Conservation (phyloP, 352 stramenopile genomes). For the Pythium brassicae region DNA sequence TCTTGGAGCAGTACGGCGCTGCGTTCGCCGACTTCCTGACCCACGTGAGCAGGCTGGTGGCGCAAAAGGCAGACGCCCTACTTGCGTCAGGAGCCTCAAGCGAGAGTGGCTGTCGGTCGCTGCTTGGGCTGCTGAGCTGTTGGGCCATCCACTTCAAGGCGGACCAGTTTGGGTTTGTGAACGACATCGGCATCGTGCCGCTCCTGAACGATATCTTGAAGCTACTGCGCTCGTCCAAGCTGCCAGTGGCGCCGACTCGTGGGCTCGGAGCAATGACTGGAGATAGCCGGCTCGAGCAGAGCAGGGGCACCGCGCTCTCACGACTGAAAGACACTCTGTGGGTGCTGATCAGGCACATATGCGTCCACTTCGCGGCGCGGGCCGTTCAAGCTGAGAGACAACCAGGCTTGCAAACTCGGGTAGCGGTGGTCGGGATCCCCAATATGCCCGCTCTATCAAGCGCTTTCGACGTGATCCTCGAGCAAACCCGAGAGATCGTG, state of each 20-base stretch:
- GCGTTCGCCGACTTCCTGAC: slow-evolving; percentile 26
- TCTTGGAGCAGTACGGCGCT: slow-evolving; percentile 26
- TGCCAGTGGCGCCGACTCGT: too few relatives aligned
- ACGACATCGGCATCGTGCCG: slow-evolving; percentile 35
- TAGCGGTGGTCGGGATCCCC: not conserved
- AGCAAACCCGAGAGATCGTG: slow-evolving; percentile 5
- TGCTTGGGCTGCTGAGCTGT: slow-evolving; percentile 31
- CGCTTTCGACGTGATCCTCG: slow-evolving; percentile 4
- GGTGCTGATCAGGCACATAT: slow-evolving; percentile 36
- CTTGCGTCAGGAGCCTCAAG: not conserved
- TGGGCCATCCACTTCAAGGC: slow-evolving; percentile 35
- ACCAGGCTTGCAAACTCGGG: too few relatives aligned
- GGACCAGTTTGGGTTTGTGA: slow-evolving; percentile 50
- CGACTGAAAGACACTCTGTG: slow-evolving; percentile 27
- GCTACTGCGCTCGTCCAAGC: not conserved
- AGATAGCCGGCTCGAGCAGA: not conserved
- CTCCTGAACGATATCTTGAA: slow-evolving; percentile 31
- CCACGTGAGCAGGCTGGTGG: slow-evolving; percentile 32
- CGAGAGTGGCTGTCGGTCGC: slow-evolving; percentile 1
- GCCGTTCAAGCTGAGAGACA: not conserved
- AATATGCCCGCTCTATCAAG: slow-evolving; percentile 3
- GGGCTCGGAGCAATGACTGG: not conserved
- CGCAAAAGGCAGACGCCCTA: slow-evolving; percentile 17
- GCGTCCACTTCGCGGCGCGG: slow-evolving; percentile 28
- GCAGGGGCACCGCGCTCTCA: not conserved